Evolutionary conservation across 1,139 yeast genomes (phyloP), one percentile per base, ranked within the genome.

Genomic region (Blastobotrys niveus): DNA sequence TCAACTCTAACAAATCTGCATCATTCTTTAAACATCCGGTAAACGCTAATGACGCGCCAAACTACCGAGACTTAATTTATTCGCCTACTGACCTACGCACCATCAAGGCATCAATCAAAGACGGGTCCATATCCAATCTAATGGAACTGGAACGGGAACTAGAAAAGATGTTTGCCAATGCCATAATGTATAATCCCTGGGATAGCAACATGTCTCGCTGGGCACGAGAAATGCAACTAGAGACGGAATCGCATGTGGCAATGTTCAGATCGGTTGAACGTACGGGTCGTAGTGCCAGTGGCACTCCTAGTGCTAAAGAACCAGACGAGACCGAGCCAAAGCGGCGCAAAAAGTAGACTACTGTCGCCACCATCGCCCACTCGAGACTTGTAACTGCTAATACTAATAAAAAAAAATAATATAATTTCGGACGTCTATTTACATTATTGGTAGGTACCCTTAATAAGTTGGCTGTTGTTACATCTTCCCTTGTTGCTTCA

Each of bases 91-190:
- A 84, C 59, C 64, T 85, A 53, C 80, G 82, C 55, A 75, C 77
- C 4, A 77, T 85, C 38, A 68, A 75, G 48, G 71, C 73, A 40
- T 71, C 71, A 50, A 72, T 83, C 26, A 80, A 80, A 53, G 79
- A 78, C 46, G 79, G 78, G 1, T 71, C 72, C 52, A 74, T 84
- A 34, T 70, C 73, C 42, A 59, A 60, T 22, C 62, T 66, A 7
- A 66, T 62, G 22, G 79, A 80, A 47, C 65, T 85, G 22, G 88
- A 84, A 55, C 68, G 83, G 46, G 86, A 82, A 50, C 67, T 85
- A 33, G 74, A 80, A 69, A 67, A 80, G 45, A 83, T 85, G 93
- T 82, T 82, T 66, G 84, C 91, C 42, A 85, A 85, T 61, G 85
- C 91, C 29, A 74, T 83, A 14, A 84, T 85, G 93, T 84, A 80